These are phyloP conservation scores for Saccharomyces kudriavzevii DNA, from an alignment of 805 yeast genomes.

Conservation along the genomic window DNA sequence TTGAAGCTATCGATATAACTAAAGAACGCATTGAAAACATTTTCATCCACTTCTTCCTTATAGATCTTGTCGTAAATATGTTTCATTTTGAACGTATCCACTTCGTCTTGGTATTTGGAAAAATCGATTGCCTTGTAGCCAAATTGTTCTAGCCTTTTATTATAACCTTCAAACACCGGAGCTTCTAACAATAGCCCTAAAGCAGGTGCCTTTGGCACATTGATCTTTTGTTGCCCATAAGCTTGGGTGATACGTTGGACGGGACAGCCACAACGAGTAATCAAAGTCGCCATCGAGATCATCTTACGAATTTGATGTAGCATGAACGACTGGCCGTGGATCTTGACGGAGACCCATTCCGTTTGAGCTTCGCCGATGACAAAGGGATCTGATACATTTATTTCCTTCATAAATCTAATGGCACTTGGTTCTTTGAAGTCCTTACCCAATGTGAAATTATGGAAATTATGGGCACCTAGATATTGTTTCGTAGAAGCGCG, in stretches of 20 bases:
- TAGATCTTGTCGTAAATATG: conserved; percentile 89
- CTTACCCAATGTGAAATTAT: conserved; percentile 80
- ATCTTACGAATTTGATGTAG: conserved; percentile 95
- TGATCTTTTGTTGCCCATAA: conserved; percentile 63
- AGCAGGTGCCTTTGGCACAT: conserved; percentile 97
- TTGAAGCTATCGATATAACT: conserved; percentile 80
- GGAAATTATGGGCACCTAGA: conserved; percentile 87
- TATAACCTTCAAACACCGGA: conserved; percentile 86
- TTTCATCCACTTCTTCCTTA: conserved; percentile 79
- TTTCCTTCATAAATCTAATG: conserved; percentile 67
- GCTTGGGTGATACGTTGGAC: conserved; percentile 66
- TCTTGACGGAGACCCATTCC: conserved; percentile 92
- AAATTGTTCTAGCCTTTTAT: conserved; percentile 56
- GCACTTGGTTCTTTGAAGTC: conserved; percentile 78
- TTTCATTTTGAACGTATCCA: conserved; percentile 80
- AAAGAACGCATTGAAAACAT: conserved; percentile 83
- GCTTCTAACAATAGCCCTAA: conserved; percentile 82
- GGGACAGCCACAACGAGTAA: conserved; percentile 83
- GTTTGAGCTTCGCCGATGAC: conserved; percentile 84
- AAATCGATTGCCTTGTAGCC: conserved; percentile 76
- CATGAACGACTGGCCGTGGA: conserved; percentile 98
- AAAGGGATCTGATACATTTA: conserved; percentile 79
- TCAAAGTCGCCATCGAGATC: conserved; percentile 89
- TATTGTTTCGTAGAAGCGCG: conserved; percentile 64
- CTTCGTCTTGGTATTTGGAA: conserved; percentile 52